A percentile compares a stretch with the other conserved stretches of the same genome.
These are phyloP conservation scores for Tylopilus rubrobrunneus DNA, from an alignment of 768 basidiomycete genomes.

Conservation along the genomic window DNA sequence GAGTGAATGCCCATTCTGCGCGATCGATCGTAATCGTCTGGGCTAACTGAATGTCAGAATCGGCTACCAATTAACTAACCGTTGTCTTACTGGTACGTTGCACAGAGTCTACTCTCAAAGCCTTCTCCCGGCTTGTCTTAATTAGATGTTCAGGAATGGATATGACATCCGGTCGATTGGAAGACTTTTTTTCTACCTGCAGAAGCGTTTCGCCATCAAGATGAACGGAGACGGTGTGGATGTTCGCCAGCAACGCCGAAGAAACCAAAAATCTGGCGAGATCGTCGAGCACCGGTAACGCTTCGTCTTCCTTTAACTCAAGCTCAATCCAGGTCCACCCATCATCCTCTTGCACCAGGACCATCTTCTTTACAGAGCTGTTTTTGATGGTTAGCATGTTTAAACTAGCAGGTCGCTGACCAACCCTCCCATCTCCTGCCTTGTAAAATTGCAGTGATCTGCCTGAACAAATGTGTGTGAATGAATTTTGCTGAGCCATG, in stretches of 20 bases:
- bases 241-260: too few relatives aligned
- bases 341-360: background rate
- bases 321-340: slow-evolving; percentile 9
- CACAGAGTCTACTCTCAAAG: slow-evolving; percentile 5
- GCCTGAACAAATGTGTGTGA: slow-evolving; percentile 6
- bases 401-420: background rate
- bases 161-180: background rate
- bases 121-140: background rate
- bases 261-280: too few relatives aligned
- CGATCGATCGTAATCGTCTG: slow-evolving; percentile 10
- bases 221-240: too few relatives aligned
- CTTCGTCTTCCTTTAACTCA: slow-evolving; percentile 3
- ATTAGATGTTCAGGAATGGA: slow-evolving; percentile 1
- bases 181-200: too few relatives aligned
- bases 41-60: slow-evolving; percentile 2
- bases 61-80: background rate
- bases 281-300: slow-evolving; percentile 1
- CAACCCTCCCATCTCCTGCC: slow-evolving; percentile 8
- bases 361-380: slow-evolving; percentile 1
- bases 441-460: slow-evolving; percentile 12
- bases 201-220: too few relatives aligned
- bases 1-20: background rate
- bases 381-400: background rate
- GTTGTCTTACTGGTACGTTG: slow-evolving; percentile 4
- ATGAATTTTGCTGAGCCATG: background rate